Evolutionary conservation across 1,284 basidiomycete genomes (phyloP), one percentile per base, ranked within the genome.

Genomic region (Pseudozyma hubeiensis): DNA sequence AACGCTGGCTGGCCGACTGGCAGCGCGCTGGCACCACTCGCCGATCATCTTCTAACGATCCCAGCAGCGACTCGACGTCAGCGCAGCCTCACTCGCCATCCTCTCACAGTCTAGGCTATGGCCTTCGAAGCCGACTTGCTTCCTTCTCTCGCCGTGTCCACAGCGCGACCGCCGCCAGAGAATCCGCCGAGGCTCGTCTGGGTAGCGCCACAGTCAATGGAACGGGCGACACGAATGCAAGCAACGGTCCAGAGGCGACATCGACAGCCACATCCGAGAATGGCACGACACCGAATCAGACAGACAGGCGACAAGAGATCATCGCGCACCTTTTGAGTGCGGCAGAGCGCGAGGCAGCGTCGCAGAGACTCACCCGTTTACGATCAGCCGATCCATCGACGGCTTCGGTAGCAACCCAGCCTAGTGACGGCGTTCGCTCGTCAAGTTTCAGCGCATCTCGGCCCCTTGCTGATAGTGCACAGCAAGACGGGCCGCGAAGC

Each of bases 71-170:
- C 16, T 17, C 64, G 6, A 40, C 33, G 14, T 33, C 30, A 29
- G 7, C 37, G 35, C 56, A 30, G 24, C 17, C 33, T 35, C 41
- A 33, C 34, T 16, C 37, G 16, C 13, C 60, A 17, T 9, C 64
- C 16, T 35, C 57, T 6, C 14, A 51, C 2, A 39, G 48, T 16
- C 62, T 71, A 14, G 63, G 71, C 8, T 49, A 54, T n/a, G 68
- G 75, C 17, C 54, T 78, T 7, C 65, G 73, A 30, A 53, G 64
- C 10, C 57, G 74, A 3, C 56, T 80, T 13, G 35, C 53, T 10
- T 37, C 61, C 4, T 46, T 78, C 3, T 71, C 67, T 11, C 54
- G 64, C 4, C 66, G 67, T 7, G 58, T 58, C 0, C 49, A 48
- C n/a, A 64, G 40, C 45, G 62, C 53, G 29, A 56, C 64, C 10